Conservation (phyloP, 2,329 filamentous ascomycete species). For the Rosellinia necatrix region DNA sequence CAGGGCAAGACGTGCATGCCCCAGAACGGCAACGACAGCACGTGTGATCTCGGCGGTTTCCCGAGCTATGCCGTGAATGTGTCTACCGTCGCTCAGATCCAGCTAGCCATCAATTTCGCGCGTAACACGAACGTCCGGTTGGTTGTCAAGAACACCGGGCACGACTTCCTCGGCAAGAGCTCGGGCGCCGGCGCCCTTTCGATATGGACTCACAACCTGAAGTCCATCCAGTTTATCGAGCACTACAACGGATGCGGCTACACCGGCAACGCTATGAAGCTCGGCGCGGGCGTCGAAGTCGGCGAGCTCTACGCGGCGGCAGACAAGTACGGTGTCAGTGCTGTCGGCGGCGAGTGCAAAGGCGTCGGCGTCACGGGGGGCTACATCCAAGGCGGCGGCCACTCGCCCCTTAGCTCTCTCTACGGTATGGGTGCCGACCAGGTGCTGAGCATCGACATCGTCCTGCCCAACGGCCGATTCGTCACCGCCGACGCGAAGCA, state of each 20-base stretch:
- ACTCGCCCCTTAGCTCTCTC: constrained; percentile 53
- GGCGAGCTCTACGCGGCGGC: constrained; percentile 58
- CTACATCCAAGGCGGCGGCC: constrained; percentile 53
- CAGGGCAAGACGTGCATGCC: constrained; percentile 36
- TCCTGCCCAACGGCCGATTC: constrained; percentile 49
- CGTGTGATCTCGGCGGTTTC: constrained; percentile 47
- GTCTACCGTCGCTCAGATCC: constrained; percentile 48
- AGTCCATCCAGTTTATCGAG: constrained; percentile 37
- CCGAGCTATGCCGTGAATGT: constrained; percentile 48
- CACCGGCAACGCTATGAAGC: constrained; percentile 56
- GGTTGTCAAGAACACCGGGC: constrained; percentile 21
- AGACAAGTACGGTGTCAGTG: constrained; percentile 32
- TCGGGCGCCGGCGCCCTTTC: constrained; percentile 44
- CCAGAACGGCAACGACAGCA: constrained; percentile 30
- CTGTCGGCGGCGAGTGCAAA: constrained; percentile 55
- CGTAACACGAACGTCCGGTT: constrained; percentile 34
- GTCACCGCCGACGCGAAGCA: constrained; percentile 46
- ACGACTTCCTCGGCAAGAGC: constrained; percentile 44
- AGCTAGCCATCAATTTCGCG: constrained; percentile 52
- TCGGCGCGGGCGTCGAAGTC: constrained; percentile 58
- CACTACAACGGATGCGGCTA: constrained; percentile 41
- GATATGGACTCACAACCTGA: constrained; percentile 46
- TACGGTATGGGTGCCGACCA: constrained; percentile 55
- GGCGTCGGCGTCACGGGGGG: constrained; percentile 7
- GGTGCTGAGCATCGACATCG: constrained; percentile 51